A percentile compares a stretch with the other conserved stretches of the same genome.
phyloP scores from a whole-genome alignment of 176 grass and related monocot genomes.

The Bolboschoenus planiculmis region DNA sequence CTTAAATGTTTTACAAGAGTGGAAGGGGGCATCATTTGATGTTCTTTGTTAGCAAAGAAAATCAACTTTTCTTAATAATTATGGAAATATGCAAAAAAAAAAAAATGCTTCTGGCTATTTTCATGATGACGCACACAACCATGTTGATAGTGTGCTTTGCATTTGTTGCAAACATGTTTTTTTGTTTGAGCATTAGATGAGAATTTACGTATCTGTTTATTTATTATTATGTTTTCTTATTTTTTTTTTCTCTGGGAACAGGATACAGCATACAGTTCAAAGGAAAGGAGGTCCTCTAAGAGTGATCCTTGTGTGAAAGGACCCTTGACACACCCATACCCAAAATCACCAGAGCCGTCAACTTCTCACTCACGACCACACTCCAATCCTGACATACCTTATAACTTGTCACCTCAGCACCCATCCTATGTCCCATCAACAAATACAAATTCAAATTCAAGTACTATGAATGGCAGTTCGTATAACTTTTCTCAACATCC shows the following conservation, averaged over 20 bases:
- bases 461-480: background rate
- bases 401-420: conserved; percentile 16
- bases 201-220: background rate
- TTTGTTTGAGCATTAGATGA: background rate
- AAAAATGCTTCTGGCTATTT: background rate
- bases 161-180: background rate
- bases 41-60: background rate
- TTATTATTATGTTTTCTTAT: too few species aligned
- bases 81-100: background rate
- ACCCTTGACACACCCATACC: conserved; percentile 23
- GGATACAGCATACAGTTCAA: conserved; percentile 36
- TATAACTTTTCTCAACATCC: conserved; percentile 7
- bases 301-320: conserved; percentile 52
- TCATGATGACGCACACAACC: background rate
- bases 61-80: background rate
- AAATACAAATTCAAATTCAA: background rate
- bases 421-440: background rate
- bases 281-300: conserved; percentile 43
- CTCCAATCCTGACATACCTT: conserved; percentile 35
- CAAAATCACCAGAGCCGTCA: conserved; percentile 35
- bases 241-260: conserved; percentile 24
- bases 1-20: background rate
- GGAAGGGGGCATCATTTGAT: background rate
- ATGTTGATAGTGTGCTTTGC: background rate
- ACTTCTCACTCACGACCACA: conserved; percentile 29